Evolutionary conservation across 768 basidiomycete genomes (phyloP).

Genomic region (Agrocybe chaxingu): DNA sequence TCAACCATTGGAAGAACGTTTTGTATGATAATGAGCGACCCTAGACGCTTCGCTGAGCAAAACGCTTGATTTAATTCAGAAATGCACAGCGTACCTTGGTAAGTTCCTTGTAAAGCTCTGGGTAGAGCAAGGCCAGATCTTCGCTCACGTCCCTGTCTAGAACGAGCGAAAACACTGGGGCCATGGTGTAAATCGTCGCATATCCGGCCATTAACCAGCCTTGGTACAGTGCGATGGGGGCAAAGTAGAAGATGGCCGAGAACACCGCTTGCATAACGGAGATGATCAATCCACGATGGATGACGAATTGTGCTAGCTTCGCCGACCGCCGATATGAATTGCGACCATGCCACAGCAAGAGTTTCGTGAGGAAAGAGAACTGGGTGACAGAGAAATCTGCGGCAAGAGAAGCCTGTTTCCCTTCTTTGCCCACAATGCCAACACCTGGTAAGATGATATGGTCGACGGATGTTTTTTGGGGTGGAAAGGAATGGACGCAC

Average conservation of each 20-base stretch:
- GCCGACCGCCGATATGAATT: conserved; percentile 98
- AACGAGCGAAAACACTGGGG: conserved; percentile 96
- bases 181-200: conserved; percentile 96
- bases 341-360: conserved; percentile 97
- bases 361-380: conserved; percentile 92
- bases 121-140: conserved; percentile 91
- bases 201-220: conserved; percentile 98
- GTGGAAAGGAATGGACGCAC: conserved; percentile 43
- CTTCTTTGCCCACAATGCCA: conserved; percentile 98
- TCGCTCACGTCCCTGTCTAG: conserved; percentile 95
- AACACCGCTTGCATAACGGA: conserved; percentile 98
- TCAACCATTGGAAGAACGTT: conserved; percentile 97
- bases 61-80: background rate
- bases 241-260: conserved; percentile 89
- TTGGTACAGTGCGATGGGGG: conserved; percentile 96
- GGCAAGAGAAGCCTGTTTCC: conserved; percentile 97
- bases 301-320: conserved; percentile 97
- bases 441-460: conserved; percentile 52
- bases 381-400: conserved; percentile 98
- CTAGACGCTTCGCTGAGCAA: conserved; percentile 33
- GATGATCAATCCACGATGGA: conserved; percentile 95
- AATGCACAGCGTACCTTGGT: conserved; percentile 68
- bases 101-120: conserved; percentile 96
- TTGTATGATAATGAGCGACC: conserved; percentile 94
- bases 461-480: too few species aligned